phyloP scores from a whole-genome alignment of 78 protist genomes.

The Protostelium mycophagum region DNA sequence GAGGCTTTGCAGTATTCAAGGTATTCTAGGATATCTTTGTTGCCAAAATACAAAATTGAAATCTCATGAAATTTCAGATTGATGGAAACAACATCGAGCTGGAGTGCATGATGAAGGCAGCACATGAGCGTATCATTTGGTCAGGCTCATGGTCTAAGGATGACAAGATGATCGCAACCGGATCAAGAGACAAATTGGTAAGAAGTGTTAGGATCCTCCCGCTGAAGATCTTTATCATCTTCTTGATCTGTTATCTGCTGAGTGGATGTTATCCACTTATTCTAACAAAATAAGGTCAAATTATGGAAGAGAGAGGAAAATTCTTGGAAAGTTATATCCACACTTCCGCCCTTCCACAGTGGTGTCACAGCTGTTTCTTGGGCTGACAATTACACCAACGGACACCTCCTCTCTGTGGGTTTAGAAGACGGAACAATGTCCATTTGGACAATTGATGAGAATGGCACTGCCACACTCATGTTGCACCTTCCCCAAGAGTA shows the following conservation, averaged over 20 bases:
- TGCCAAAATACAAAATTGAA: no score
- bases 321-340: neutral
- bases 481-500: neutral
- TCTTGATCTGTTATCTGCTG: no score
- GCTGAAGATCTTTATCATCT: neutral
- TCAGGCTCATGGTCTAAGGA: constrained; percentile 46
- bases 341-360: constrained; percentile 19
- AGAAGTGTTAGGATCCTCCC: neutral
- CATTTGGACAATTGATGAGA: constrained; percentile 33
- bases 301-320: neutral
- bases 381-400: neutral
- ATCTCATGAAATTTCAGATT: neutral
- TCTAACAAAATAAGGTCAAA: neutral
- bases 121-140: constrained; percentile 67
- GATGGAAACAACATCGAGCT: neutral
- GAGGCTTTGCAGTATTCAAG: constrained; percentile 14
- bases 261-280: neutral
- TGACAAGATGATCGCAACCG: constrained; percentile 51
- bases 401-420: constrained; percentile 42
- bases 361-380: constrained; percentile 57
- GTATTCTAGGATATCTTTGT: no score
- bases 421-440: constrained; percentile 62
- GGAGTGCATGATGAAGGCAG: neutral
- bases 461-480: constrained; percentile 7
- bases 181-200: constrained; percentile 53